Evolutionary conservation across 495 filamentous ascomycete genomes (phyloP).

Genomic region (Daldinia loculata): DNA sequence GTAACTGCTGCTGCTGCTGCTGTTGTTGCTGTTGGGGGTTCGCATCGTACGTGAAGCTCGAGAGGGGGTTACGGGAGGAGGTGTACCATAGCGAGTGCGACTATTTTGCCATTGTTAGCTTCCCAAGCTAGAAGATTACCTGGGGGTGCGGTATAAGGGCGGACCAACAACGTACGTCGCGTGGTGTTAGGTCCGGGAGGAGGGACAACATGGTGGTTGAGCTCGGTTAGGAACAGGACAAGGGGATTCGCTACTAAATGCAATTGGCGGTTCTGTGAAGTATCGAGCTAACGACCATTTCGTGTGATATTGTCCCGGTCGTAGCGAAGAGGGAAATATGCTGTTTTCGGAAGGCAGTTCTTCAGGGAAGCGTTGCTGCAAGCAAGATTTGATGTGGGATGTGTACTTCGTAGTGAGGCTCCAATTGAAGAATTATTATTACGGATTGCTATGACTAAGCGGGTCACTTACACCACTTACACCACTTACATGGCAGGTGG

Average conservation of each 20-base stretch:
- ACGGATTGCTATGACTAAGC: conserved; percentile 32
- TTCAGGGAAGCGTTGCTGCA: conserved; percentile 19
- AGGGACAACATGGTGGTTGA: conserved; percentile 65
- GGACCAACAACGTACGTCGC: conserved; percentile 65
- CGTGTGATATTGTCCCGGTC: conserved; percentile 2
- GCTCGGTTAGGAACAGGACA: conserved; percentile 27
- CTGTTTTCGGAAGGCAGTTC: conserved; percentile 15
- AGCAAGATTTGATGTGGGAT: conserved; percentile 17
- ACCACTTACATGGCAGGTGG: too few relatives aligned
- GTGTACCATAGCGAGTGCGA: conserved; percentile 78
- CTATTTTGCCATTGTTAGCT: conserved; percentile 48
- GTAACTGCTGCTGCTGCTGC: conserved; percentile 24
- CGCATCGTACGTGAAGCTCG: conserved; percentile 33
- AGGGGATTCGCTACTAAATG: conserved; percentile 21
- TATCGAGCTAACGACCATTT: conserved; percentile 13
- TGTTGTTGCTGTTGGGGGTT: conserved; percentile 38
- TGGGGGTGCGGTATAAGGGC: not conserved
- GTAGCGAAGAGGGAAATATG: conserved; percentile 3
- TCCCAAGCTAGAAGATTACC: not conserved
- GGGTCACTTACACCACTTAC: not conserved
- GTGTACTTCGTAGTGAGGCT: conserved; percentile 18
- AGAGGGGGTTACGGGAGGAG: conserved; percentile 59
- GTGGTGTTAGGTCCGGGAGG: conserved; percentile 75
- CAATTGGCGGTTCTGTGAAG: conserved; percentile 8
- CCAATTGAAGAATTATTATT: conserved; percentile 23